Base-by-base conservation (phyloP, 2,329 filamentous ascomycete species). In the Fusarium sp. region DNA sequence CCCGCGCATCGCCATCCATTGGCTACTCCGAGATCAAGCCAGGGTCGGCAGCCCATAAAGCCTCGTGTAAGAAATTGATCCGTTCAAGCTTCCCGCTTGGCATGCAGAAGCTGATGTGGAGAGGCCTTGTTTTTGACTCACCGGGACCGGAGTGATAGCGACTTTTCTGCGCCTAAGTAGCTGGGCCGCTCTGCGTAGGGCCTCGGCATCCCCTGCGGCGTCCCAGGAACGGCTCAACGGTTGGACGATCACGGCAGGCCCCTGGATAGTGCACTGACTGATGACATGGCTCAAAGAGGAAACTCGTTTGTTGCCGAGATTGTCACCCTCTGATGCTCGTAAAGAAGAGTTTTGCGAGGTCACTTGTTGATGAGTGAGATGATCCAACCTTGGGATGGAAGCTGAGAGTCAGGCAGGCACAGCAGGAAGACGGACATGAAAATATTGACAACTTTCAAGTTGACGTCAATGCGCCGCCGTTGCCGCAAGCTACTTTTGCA, bases 281-380 rank as follows among this genome's bases (percentile, higher is more conserved):
- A 39, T 61, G 58, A 29, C 37, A 45, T 45, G 58, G 39, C 27
- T 43, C 8, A 48, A 61, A 61, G 11, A 31, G 58, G 58, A 48
- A 61, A 45, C 58, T 61, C 37, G 39, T 61, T 61, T 29, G 43
- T 61, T 61, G 43, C 58, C 58, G 58, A 61, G 58, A 61, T 61
- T 61, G 39, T 33, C 10, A 57, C 29, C 31, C 52, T 35, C 18
- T 20, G 52, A 57, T 57, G 29, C 29, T 57, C 52, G 52, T 57
- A 57, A 57, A 20, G 29, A 57, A 31, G 29, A 22, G 10, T 4
- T 20, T 52, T n/a, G 48, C 27, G 48, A 52, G 48, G 20, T 39
- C 33, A 58, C 54, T 35, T 24, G 54, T 22, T 24, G 33, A 10
- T 29, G 27, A 20, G 31, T 31, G 24, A 52, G n/a, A 29, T 52